Evolutionary conservation across 257 asterid genomes (phyloP), one percentile per base, ranked within the genome.

Genomic region (Ocimum tenuiflorum): DNA sequence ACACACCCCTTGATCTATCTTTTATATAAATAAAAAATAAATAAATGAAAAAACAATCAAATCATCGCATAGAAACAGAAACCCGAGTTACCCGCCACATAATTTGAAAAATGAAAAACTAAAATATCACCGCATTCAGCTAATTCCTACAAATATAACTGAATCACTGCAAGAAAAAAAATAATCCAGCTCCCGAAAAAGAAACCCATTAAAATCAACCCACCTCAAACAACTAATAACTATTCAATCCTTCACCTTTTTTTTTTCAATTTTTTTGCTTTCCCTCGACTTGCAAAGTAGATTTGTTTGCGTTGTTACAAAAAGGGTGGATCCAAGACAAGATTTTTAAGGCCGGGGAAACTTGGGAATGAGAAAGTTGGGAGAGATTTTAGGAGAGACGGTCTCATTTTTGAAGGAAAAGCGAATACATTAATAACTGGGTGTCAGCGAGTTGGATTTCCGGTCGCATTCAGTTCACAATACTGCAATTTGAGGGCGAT

Each of bases 391-490:
- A 50, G 60, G 52, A 46, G 77, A 51, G 69, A 27, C 15, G 4
- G 17, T 22, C 49, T 63, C 60, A 23, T 65, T 39, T 39, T 59
- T n/a, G 17, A 58, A 55, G 46, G 60, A 38, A 38, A 3, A 24
- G 56, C 7, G 11, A 17, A 23, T 11, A 17, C 14, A 22, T 39
- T 59, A 63, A 53, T 49, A 33, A 50, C 10, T 4, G 49, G 0
- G 71, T 7, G 75, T 0, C 20, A 8, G 75, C 3, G 42, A 11
- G 64, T 15, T 18, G 60, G 55, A 47, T 45, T 52, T 29, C 49
- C 31, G 55, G 75, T 52, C 76, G 66, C 60, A 42, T 63, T 53
- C 53, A 46, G 52, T 11, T 71, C 65, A 63, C 54, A 19, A 27
- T 6, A 46, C 50, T 38, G 53, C 49, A 71, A 42, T 18, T 62